Conservation (phyloP, 768 basidiomycete genomes). For the Tulasnella sp. region DNA sequence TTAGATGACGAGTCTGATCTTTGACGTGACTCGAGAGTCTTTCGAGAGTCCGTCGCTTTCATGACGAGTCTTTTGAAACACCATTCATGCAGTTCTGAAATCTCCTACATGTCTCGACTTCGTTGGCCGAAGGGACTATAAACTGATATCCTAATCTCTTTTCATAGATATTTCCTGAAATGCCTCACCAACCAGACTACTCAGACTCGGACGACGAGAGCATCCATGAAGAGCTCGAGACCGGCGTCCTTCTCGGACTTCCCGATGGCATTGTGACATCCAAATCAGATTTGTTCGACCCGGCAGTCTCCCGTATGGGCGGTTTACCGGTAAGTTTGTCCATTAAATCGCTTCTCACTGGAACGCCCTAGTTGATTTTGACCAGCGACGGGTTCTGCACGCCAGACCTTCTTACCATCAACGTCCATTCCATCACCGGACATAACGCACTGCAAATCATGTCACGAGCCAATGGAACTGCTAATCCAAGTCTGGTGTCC, state of each 20-base stretch:
- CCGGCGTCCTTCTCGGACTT: conserved; percentile 71
- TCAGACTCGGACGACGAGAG: conserved; percentile 71
- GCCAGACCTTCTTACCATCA: conserved; percentile 56
- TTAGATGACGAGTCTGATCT: conserved; percentile 80
- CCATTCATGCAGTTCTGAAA: conserved; percentile 95
- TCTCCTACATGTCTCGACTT: conserved; percentile 33
- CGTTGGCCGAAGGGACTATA: background rate
- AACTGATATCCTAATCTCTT: background rate
- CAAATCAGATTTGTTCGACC: conserved; percentile 61
- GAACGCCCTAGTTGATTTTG: background rate
- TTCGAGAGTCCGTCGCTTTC: background rate
- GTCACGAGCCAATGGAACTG: conserved; percentile 71
- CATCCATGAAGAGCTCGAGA: conserved; percentile 47
- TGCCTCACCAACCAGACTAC: conserved; percentile 46
- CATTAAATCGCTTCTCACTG: background rate
- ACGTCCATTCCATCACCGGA: conserved; percentile 50
- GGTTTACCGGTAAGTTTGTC: conserved; percentile 78
- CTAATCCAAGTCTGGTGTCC: conserved; percentile 89
- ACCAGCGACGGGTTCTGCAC: background rate
- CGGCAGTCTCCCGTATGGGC: conserved; percentile 83
- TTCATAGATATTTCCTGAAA: background rate
- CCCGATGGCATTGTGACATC: conserved; percentile 68
- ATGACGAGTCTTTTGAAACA: conserved; percentile 67
- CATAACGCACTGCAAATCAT: conserved; percentile 67
- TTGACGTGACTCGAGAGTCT: conserved; percentile 9